A percentile compares a stretch with the other conserved stretches of the same genome.
Conservation (phyloP, 2,329 filamentous ascomycete species). For the Colletotrichum echinochloae region DNA sequence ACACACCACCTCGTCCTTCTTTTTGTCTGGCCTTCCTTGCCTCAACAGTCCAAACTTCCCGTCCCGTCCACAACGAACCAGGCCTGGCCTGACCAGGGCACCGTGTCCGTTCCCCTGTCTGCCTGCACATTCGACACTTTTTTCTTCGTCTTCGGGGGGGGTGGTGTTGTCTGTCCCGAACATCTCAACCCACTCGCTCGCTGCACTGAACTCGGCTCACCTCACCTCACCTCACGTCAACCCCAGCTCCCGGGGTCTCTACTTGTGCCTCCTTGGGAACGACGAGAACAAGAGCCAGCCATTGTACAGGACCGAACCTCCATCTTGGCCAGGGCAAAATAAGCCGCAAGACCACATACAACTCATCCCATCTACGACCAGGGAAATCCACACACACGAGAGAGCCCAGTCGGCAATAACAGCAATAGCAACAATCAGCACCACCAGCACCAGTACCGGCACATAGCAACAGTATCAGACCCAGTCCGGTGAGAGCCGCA, state of each 20-base stretch:
- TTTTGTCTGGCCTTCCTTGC: constrained; percentile 22
- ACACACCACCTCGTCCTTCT: constrained; percentile 34
- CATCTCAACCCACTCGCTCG: constrained; percentile 24
- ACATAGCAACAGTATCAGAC: not conserved
- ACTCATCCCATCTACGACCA: not conserved
- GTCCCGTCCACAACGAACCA: constrained; percentile 39
- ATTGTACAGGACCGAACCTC: not conserved
- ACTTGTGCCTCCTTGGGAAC: not conserved
- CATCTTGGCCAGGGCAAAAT: not conserved
- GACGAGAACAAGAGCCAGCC: constrained; percentile 8
- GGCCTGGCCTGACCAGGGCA: constrained; percentile 35
- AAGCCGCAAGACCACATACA: not conserved
- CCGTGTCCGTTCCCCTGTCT: constrained; percentile 35
- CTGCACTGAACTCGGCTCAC: not conserved
- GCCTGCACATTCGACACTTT: constrained; percentile 23
- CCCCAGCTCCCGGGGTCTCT: constrained; percentile 8
- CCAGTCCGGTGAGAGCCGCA: too few species aligned
- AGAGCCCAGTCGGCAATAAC: not conserved
- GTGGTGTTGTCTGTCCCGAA: too few species aligned
- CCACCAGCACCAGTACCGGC: too few species aligned
- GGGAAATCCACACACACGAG: not conserved
- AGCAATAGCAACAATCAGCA: not conserved
- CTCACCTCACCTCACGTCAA: not conserved
- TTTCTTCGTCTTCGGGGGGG: constrained; percentile 13
- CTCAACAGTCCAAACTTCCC: constrained; percentile 41